A percentile compares a stretch with the other conserved stretches of the same genome.
Evolutionary conservation across 2,329 filamentous ascomycete genomes (phyloP).

Genomic region (Colletotrichum sublineola): DNA sequence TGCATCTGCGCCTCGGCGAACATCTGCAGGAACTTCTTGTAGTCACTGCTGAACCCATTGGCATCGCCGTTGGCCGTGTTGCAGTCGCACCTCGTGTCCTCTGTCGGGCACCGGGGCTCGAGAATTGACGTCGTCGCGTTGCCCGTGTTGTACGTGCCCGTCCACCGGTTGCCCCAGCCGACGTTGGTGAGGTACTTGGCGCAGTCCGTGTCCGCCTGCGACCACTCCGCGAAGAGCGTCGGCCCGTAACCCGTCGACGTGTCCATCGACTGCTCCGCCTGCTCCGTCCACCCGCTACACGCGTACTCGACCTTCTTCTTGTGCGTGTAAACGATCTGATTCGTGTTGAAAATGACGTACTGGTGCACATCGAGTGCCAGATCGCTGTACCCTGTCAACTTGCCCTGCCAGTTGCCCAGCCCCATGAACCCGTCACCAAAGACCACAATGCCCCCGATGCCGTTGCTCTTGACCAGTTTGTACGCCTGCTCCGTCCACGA

Average conservation of each 20-base stretch:
- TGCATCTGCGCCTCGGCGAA: slow-evolving; percentile 98
- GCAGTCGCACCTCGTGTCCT: slow-evolving; percentile 78
- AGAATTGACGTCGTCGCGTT: slow-evolving; percentile 72
- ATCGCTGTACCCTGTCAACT: slow-evolving; percentile 77
- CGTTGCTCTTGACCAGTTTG: slow-evolving; percentile 80
- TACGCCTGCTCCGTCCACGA: slow-evolving; percentile 85
- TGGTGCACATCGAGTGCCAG: slow-evolving; percentile 97
- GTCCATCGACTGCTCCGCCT: slow-evolving; percentile 80
- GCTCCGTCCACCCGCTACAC: slow-evolving; percentile 87
- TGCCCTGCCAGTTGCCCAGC: slow-evolving; percentile 89
- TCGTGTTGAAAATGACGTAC: slow-evolving; percentile 97
- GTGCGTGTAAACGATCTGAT: slow-evolving; percentile 86
- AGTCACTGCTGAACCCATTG: slow-evolving; percentile 74
- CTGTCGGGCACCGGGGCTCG: slow-evolving; percentile 80
- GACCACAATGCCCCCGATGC: slow-evolving; percentile 78
- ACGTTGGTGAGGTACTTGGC: slow-evolving; percentile 90
- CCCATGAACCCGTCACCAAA: slow-evolving; percentile 98
- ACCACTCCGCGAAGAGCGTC: slow-evolving; percentile 97
- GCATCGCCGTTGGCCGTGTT: slow-evolving; percentile 80
- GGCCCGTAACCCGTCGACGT: slow-evolving; percentile 87
- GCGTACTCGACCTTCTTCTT: slow-evolving; percentile 87
- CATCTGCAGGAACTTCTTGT: slow-evolving; percentile 87
- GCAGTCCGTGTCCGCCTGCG: slow-evolving; percentile 97
- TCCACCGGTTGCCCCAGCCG: slow-evolving; percentile 89
- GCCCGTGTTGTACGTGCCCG: slow-evolving; percentile 83